Conservation (phyloP, 352 stramenopile genomes). For the Elongisporangium senticosum region DNA sequence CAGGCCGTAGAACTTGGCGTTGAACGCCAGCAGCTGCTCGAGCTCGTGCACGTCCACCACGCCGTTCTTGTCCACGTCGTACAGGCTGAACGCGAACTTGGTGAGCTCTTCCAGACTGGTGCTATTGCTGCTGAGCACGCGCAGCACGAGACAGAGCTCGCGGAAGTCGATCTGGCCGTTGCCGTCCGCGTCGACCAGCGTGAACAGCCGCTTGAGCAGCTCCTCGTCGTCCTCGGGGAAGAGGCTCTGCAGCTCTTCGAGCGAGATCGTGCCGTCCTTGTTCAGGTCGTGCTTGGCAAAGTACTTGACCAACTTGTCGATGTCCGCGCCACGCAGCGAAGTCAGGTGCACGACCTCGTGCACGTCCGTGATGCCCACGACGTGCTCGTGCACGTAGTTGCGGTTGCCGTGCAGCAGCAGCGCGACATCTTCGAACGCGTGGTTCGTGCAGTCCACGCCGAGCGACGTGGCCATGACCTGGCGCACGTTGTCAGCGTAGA, state of each 20-base stretch:
- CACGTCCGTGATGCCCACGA: conserved; percentile 52
- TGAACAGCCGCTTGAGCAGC: conserved; percentile 52
- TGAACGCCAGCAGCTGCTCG: conserved; percentile 42
- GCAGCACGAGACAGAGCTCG: conserved; percentile 60
- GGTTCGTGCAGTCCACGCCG: conserved; percentile 53
- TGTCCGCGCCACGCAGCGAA: conserved; percentile 30
- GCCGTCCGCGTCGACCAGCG: conserved; percentile 51
- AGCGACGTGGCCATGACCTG: conserved; percentile 48
- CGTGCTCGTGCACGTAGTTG: conserved; percentile 51
- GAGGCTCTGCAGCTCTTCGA: conserved; percentile 48
- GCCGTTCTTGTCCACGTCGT: conserved; percentile 56
- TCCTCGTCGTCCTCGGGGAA: conserved; percentile 41
- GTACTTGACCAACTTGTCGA: conserved; percentile 48
- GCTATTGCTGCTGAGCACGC: conserved; percentile 34
- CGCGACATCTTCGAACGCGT: conserved; percentile 69
- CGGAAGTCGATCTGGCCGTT: conserved; percentile 69
- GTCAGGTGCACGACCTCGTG: conserved; percentile 48
- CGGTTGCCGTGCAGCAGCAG: conserved; percentile 41
- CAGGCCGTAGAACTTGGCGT: conserved; percentile 43
- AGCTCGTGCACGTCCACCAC: conserved; percentile 45
- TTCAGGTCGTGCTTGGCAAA: conserved; percentile 52
- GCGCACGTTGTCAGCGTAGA: conserved; percentile 59
- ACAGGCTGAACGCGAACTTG: conserved; percentile 57
- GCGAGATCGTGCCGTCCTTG: conserved; percentile 56
- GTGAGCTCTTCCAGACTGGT: conserved; percentile 33